Base-by-base conservation (phyloP, 805 yeast genomes). In the Tetrapisispora phaffii region DNA sequence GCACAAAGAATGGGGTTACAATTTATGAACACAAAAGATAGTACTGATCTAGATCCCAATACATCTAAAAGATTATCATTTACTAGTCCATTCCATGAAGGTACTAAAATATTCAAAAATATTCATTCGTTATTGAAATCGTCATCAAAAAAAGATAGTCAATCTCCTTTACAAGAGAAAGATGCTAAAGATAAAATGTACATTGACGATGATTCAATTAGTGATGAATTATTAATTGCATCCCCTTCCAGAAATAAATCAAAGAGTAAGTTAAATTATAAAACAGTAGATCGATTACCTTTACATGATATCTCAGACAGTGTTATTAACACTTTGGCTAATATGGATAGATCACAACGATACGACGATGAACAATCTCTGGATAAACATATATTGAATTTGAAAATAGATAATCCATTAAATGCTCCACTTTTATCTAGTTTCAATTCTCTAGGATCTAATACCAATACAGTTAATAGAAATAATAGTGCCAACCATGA, bases 51-150 rank as follows among this genome's bases (percentile, higher is more conserved):
- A 17, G 45, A 37, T 20, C 7, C 13, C 3, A 7, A 1, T 17
- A 4, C 20, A 9, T 4, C 51, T 28, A 45, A 45, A n/a, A 51
- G 45, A 38, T 47, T 53, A 45, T 44, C 56, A 2, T 34, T 56
- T 35, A 50, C 53, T 2, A 51, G 53, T 36, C 47, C 55, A 10
- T 55, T 58, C 34, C 44, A 55, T 34, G 55, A 54, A n/a, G 51
- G 52, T 22, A 44, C 49, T n/a, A 50, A 49, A 28, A 43, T 58
- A 19, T 49, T 58, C 34, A 56, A 48, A 37, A 58, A 53, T 34
- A 48, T 58, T 24, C 60, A 56, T 32, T 43, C 55, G 10, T 43
- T 56, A 22, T 47, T 56, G 19, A 55, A 46, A 34, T 48, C 57
- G 2, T 47, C 48, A 38, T 47, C 47, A 34, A 50, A 29, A 26